These are phyloP conservation scores for Aspergillus cristatus DNA, from an alignment of 495 filamentous ascomycete genomes.

Conservation along the genomic window DNA sequence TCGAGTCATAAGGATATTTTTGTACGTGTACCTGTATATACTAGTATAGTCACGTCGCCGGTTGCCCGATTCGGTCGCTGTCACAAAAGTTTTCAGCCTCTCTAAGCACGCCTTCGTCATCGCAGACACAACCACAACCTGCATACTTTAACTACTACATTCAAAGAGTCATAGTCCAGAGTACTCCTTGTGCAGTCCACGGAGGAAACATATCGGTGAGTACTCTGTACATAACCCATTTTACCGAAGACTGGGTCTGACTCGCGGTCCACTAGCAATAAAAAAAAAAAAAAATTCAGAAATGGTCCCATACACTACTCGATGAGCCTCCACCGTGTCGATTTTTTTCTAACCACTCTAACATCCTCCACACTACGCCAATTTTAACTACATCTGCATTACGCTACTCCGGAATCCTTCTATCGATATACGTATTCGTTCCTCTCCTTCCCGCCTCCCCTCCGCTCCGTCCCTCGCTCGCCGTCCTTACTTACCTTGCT, in stretches of 20 bases:
- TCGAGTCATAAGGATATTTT: too few relatives aligned
- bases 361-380: neutral
- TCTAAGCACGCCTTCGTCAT: too few relatives aligned
- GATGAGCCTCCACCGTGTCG: slow-evolving; percentile 13
- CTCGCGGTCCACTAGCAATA: neutral
- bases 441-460: too few relatives aligned
- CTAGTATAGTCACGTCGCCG: neutral
- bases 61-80: slow-evolving; percentile 1
- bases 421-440: slow-evolving; percentile 7
- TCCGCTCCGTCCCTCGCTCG: too few relatives aligned
- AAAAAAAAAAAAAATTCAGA: slow-evolving; percentile 6
- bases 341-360: slow-evolving; percentile 5
- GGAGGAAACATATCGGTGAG: neutral
- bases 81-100: neutral
- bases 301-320: slow-evolving; percentile 11
- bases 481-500: too few relatives aligned
- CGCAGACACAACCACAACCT: too few relatives aligned
- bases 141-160: too few relatives aligned
- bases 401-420: slow-evolving; percentile 4
- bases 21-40: too few relatives aligned
- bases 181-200: neutral
- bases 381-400: slow-evolving; percentile 1
- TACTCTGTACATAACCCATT: neutral
- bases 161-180: too few relatives aligned
- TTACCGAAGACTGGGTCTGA: slow-evolving; percentile 9